Conservation (phyloP, 805 yeast species). For the Sugiyamaella boreocaroliniensis region DNA sequence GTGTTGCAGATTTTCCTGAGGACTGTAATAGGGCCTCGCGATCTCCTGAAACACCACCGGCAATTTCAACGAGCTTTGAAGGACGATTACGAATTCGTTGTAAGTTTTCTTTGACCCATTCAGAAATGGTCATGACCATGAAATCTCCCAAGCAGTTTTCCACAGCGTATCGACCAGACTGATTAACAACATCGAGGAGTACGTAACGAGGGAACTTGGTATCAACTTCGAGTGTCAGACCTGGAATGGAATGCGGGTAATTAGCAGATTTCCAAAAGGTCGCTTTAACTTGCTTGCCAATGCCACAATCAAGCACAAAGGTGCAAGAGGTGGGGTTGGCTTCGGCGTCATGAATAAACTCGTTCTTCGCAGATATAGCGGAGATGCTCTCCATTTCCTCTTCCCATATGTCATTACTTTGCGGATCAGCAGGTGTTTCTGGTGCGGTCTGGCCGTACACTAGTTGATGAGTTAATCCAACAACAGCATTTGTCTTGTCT, state of each 20-base stretch:
- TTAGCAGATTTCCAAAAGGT: conserved; percentile 39
- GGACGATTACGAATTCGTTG: conserved; percentile 60
- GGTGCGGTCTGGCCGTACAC: conserved; percentile 4
- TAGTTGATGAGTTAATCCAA: conserved; percentile 29
- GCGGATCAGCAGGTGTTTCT: not conserved
- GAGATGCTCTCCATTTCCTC: conserved; percentile 67
- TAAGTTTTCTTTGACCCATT: conserved; percentile 69
- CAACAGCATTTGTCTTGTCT: conserved; percentile 47
- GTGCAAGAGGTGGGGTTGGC: conserved; percentile 12
- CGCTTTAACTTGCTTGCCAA: not conserved
- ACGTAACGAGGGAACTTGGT: conserved; percentile 27
- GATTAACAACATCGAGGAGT: conserved; percentile 29
- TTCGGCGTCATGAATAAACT: conserved; percentile 20
- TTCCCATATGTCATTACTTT: conserved; percentile 47
- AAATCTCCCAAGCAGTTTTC: conserved; percentile 55
- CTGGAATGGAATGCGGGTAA: conserved; percentile 68
- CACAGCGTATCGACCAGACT: conserved; percentile 27
- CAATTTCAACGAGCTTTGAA: conserved; percentile 50
- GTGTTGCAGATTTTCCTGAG: not conserved
- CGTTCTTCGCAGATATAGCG: conserved; percentile 48
- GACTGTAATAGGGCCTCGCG: conserved; percentile 12
- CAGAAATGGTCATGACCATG: conserved; percentile 59
- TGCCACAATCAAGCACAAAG: not conserved
- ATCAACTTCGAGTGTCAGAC: conserved; percentile 48
- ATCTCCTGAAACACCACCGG: conserved; percentile 27